Evolutionary conservation across 1,284 basidiomycete species (phyloP), one percentile per base, ranked within the genome.

Genomic region (Irpex lacteus): DNA sequence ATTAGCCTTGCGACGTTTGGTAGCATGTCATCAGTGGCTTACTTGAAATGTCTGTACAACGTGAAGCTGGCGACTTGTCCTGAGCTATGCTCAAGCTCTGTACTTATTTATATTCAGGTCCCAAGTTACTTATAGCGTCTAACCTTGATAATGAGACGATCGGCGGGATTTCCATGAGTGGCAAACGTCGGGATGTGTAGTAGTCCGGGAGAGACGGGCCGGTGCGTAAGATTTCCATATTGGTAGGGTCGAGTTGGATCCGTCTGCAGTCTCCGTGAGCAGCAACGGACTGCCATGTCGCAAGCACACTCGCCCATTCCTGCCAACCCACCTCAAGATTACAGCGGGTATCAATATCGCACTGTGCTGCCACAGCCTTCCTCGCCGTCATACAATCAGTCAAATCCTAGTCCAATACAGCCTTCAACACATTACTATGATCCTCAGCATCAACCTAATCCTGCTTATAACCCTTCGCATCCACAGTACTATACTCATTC

Each of bases 381-480:
- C 5, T 21, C 18, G 7, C 54, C 32, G 32, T 7, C 21, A 56
- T 56, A 56, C 54, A 53, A 53, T 26, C 54, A 26, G 13, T 18
- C 15, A 34, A 13, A 32, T 18, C 26, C 54, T 11, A 21, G 54
- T 18, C 34, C 54, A 34, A 34, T 34, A 8, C 34, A 32, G 34
- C 54, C 18, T 36, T 32, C 26, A 26, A 26, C 26, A 11, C 13
- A 32, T 56, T 56, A 56, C 34, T 56, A 15, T 36, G 34, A 36
- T 56, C 11, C 54, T 56, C 54, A 56, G n/a, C 54, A 52, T 18
- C 50, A 52, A n/a, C 50, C 50, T 21, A n/a, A 52, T 52, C 50
- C 19, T 18, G 54, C 54, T 26, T 13, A 34, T 26, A 13, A 56
- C 34, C 26, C 32, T 11, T 2, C 21, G 9, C 32, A 9, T 52